These are phyloP conservation scores for Boletus edulis DNA, from an alignment of 768 basidiomycete species.

Conservation along the genomic window DNA sequence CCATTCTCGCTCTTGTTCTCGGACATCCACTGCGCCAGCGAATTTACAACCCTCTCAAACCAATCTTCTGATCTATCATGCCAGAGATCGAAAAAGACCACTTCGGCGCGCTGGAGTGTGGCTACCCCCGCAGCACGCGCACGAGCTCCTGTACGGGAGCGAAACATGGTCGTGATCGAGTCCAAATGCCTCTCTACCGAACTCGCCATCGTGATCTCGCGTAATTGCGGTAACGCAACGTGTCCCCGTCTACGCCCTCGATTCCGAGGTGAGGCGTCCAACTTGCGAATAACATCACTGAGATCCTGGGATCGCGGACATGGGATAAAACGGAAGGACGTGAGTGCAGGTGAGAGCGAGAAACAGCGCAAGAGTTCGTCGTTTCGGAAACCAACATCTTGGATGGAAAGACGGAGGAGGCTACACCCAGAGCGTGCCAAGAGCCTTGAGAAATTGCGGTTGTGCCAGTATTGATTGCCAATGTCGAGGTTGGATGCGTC, in stretches of 20 bases:
- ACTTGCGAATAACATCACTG: conserved; percentile 3
- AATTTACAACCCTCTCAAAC: neutral
- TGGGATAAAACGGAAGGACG: conserved; percentile 18
- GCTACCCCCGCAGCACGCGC: conserved; percentile 1
- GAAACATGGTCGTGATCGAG: conserved; percentile 5
- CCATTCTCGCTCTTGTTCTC: neutral
- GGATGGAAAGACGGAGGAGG: conserved; percentile 16
- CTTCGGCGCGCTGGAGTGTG: conserved; percentile 5
- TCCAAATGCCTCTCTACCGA: conserved; percentile 9
- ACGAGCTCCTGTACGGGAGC: conserved; percentile 4
- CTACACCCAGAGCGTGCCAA: conserved; percentile 14
- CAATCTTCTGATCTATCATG: neutral
- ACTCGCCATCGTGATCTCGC: conserved; percentile 15
- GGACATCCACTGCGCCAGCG: neutral
- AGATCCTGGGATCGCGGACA: conserved; percentile 18
- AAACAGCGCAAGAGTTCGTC: conserved; percentile 22
- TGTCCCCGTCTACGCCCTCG: neutral
- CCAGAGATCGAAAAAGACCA: conserved; percentile 10
- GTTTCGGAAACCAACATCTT: conserved; percentile 18
- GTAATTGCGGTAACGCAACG: conserved; percentile 5
- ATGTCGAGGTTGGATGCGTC: conserved; percentile 1
- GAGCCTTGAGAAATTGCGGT: conserved; percentile 14
- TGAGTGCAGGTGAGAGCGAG: conserved; percentile 9
- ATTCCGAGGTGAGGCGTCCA: conserved; percentile 1
- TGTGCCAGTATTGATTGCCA: conserved; percentile 8